Percentiles rank a stretch among this genome's conserved stretches.
Evolutionary conservation across 257 asterid species (phyloP).

Genomic region (Coffea eugenioides): DNA sequence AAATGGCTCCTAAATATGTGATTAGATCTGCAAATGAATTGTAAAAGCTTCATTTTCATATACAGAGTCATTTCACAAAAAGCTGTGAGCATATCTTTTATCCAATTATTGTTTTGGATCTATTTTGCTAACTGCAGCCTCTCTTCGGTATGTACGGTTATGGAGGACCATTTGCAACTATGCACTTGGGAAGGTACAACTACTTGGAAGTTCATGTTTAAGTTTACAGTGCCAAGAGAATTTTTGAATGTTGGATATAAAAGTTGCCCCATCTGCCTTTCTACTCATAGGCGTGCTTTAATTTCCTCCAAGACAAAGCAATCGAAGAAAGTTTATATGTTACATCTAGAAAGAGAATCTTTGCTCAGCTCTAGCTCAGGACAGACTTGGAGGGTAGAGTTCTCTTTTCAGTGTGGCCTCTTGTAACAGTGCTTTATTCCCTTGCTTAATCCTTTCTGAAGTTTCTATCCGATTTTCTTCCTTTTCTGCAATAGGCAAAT

Average conservation of each 20-base stretch:
- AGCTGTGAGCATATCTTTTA: neutral
- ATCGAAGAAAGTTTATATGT: conserved; percentile 48
- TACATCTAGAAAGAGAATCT: conserved; percentile 66
- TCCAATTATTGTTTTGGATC: neutral
- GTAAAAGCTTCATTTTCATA: neutral
- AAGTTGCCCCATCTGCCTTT: conserved; percentile 7
- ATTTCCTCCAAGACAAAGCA: conserved; percentile 65
- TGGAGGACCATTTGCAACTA: conserved; percentile 78
- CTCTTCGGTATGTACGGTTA: conserved; percentile 82
- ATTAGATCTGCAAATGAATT: neutral
- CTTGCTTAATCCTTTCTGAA: neutral
- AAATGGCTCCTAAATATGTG: neutral
- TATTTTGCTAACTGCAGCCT: conserved; percentile 52
- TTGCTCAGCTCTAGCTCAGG: conserved; percentile 42
- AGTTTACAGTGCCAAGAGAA: neutral
- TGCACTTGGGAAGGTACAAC: conserved; percentile 75
- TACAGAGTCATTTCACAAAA: neutral
- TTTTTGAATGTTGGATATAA: neutral
- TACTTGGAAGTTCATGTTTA: conserved; percentile 13
- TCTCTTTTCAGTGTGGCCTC: neutral
- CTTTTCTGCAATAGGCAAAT: conserved; percentile 37
- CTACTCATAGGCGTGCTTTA: conserved; percentile 41
- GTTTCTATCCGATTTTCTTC: conserved; percentile 1
- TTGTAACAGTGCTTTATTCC: neutral
- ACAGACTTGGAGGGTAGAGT: conserved; percentile 63